Percentiles rank a stretch among this genome's conserved stretches.
phyloP scores from a whole-genome alignment of 2,329 filamentous ascomycete genomes.

The Cadophora sp. region DNA sequence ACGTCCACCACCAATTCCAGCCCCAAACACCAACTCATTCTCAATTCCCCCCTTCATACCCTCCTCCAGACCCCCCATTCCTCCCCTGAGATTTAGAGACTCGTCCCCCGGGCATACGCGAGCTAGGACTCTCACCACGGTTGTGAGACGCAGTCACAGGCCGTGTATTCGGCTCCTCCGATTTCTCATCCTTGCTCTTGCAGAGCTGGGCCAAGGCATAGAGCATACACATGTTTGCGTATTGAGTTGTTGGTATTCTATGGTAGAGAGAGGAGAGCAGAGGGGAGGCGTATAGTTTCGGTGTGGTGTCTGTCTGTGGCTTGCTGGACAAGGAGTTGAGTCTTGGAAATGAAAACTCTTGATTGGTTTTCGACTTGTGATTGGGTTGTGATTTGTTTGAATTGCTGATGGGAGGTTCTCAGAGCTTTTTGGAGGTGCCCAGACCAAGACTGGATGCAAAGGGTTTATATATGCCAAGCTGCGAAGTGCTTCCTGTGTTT shows the following conservation, averaged over 20 bases:
- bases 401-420: too few species aligned
- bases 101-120: background rate
- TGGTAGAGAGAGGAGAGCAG: background rate
- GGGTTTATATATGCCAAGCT: background rate
- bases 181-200: background rate
- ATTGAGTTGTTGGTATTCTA: background rate
- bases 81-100: background rate
- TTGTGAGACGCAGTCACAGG: background rate
- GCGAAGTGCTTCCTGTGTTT: background rate
- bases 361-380: too few species aligned
- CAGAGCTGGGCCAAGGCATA: background rate
- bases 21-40: background rate
- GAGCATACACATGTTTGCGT: background rate
- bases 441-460: background rate
- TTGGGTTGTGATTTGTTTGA: background rate
- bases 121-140: slow-evolving; percentile 1
- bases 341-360: too few species aligned
- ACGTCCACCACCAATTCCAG: background rate
- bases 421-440: background rate
- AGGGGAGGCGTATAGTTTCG: background rate
- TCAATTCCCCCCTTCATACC: slow-evolving; percentile 8
- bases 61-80: background rate
- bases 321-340: background rate
- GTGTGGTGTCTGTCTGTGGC: background rate
- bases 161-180: slow-evolving; percentile 6